A percentile compares a stretch with the other conserved stretches of the same genome.
Conservation (phyloP, 1,139 yeast genomes). For the Trichomonascaceae sp. region DNA sequence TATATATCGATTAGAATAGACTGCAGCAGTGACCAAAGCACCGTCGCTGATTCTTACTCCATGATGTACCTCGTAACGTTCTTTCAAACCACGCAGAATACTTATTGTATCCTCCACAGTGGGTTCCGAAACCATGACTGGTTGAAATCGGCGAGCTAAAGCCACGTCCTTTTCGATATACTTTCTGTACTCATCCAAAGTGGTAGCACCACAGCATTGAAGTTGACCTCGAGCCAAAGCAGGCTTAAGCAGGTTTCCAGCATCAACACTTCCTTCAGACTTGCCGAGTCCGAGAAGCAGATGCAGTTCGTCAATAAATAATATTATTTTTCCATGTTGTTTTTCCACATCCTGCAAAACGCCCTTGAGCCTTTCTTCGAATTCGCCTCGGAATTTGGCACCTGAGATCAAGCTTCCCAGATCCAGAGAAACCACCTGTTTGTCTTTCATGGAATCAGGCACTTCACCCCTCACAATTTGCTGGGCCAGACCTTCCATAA, state of each 20-base stretch:
- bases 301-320: constrained; percentile 91
- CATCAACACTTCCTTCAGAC: constrained; percentile 94
- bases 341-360: constrained; percentile 86
- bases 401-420: constrained; percentile 88
- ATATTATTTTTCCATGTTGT: constrained; percentile 67
- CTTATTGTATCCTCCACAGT: constrained; percentile 86
- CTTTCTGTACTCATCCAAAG: constrained; percentile 78
- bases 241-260: constrained; percentile 87
- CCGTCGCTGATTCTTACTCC: constrained; percentile 95
- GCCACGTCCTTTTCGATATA: constrained; percentile 92
- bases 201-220: constrained; percentile 95
- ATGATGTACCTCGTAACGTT: constrained; percentile 92
- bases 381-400: constrained; percentile 92
- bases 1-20: constrained; percentile 82
- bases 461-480: constrained; percentile 86
- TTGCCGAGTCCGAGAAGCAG: constrained; percentile 88
- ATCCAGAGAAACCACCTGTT: constrained; percentile 76
- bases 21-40: constrained; percentile 91
- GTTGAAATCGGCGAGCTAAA: constrained; percentile 84
- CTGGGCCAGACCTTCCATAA: constrained; percentile 95
- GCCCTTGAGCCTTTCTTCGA: constrained; percentile 80
- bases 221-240: constrained; percentile 89
- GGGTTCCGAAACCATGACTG: constrained; percentile 86
- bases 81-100: constrained; percentile 87
- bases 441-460: constrained; percentile 86